These are phyloP conservation scores for Blastocystis sp. DNA, from an alignment of 352 stramenopile genomes.

Conservation along the genomic window DNA sequence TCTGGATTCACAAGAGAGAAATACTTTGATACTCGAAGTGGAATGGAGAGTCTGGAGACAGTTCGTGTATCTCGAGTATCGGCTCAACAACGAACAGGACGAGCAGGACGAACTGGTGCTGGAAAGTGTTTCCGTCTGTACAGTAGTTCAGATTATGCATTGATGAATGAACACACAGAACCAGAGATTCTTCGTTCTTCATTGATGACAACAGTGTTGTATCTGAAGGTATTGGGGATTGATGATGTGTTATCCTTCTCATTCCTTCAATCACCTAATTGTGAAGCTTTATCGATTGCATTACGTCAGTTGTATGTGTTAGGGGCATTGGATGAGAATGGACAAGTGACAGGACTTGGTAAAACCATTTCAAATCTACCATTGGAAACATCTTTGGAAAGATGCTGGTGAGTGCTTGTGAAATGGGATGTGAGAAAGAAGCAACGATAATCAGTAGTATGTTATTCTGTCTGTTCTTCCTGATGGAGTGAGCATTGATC, in stretches of 20 bases:
- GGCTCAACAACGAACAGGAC: constrained; percentile 79
- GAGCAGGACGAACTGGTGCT: constrained; percentile 79
- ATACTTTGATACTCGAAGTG: constrained; percentile 76
- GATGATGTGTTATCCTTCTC: constrained; percentile 84
- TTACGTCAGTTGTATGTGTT: constrained; percentile 74
- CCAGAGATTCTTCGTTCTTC: constrained; percentile 74
- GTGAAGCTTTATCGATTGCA: constrained; percentile 75
- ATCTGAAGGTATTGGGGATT: constrained; percentile 78
- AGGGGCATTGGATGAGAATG: constrained; percentile 68
- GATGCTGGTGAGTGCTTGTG: constrained; percentile 71
- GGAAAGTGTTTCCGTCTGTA: constrained; percentile 89
- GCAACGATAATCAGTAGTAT: constrained; percentile 75
- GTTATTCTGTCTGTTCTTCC: too few species aligned
- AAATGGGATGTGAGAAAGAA: constrained; percentile 70
- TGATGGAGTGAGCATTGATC: too few species aligned
- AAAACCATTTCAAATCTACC: constrained; percentile 77
- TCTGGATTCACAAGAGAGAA: constrained; percentile 83
- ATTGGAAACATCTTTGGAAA: constrained; percentile 78
- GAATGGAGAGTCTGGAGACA: constrained; percentile 79
- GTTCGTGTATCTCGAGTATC: constrained; percentile 71
- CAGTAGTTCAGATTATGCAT: constrained; percentile 68
- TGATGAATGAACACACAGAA: constrained; percentile 63
- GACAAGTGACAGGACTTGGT: constrained; percentile 70
- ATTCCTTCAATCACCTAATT: constrained; percentile 84
- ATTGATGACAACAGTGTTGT: constrained; percentile 72